These are phyloP conservation scores for Curvularia hawaiiensis DNA, from an alignment of 2,329 filamentous ascomycete species.

Conservation along the genomic window DNA sequence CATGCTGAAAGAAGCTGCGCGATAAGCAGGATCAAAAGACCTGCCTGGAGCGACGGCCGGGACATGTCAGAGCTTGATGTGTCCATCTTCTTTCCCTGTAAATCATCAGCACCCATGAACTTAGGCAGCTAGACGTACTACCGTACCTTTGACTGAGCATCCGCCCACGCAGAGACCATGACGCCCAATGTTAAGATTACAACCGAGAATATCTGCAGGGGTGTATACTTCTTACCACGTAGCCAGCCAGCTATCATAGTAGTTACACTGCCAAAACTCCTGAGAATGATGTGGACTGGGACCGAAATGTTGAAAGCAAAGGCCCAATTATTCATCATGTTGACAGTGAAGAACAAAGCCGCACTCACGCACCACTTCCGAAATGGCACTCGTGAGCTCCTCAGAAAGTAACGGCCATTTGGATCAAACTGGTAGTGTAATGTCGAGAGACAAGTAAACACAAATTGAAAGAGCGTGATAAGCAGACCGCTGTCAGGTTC, in stretches of 20 bases:
- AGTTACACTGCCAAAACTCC: constrained; percentile 93
- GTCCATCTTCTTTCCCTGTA: constrained; percentile 51
- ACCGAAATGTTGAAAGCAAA: constrained; percentile 98
- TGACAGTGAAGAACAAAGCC: constrained; percentile 88
- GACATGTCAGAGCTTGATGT: constrained; percentile 47
- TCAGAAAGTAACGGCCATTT: constrained; percentile 73
- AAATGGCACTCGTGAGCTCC: constrained; percentile 79
- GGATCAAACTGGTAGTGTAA: constrained; percentile 52
- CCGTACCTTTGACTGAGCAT: constrained; percentile 79
- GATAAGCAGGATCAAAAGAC: constrained; percentile 80
- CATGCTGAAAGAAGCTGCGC: constrained; percentile 90
- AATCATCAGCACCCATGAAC: constrained; percentile 13
- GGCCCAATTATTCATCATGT: constrained; percentile 95
- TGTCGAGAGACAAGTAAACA: constrained; percentile 67
- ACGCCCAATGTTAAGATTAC: constrained; percentile 84
- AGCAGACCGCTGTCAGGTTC: constrained; percentile 83
- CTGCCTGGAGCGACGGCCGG: constrained; percentile 64
- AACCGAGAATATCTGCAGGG: constrained; percentile 80
- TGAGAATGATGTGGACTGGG: constrained; percentile 93
- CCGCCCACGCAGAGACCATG: constrained; percentile 85
- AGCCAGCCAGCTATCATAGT: constrained; percentile 91
- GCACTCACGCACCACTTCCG: constrained; percentile 88
- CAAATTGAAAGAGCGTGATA: constrained; percentile 58
- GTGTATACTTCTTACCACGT: constrained; percentile 83
- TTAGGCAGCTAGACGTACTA: neutral